Evolutionary conservation across 75 land plant species (phyloP), one percentile per base, ranked within the genome.

Genomic region (Selaginella tamariscina): DNA sequence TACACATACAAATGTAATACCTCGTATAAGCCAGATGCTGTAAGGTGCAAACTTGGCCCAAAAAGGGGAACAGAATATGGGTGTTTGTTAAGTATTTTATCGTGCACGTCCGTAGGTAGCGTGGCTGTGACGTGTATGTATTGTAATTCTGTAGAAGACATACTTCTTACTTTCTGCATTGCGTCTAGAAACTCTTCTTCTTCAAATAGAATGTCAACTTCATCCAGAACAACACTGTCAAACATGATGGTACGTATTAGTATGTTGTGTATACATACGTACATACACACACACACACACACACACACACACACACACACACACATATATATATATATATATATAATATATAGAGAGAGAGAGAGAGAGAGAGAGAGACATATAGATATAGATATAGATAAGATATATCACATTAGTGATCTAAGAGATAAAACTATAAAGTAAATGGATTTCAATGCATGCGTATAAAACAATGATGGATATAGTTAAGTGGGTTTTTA

Each of bases 51-150:
- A 18, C 91, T 83, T 56, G 99, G 99, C 39, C 99, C 99, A 82
- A 90, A 77, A 22, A 90, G 31, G 33, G 89, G 86, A 27, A 82
- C 71, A 74, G 79, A 80, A 69, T 87, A 88, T 31, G 99, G 99
- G 69, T 91, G 85, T 31, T 70, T 59, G 70, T 79, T 81, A 31
- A 90, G 77, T 26, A 95, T 68, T 63, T 78, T 87, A 70, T 90
- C 89, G 63, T 91, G 89, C 27, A 90, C 81, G 39, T 85, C 99
- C 33, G 83, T 70, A 32, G 99, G 99, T 32, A 95, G 81, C 33
- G 99, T 95, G 71, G 99, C 99, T 27, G 99, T 95, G 62, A 87
- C 99, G 77, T 91, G 94, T 27, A 95, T 74, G 74, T 90, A 95
- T 65, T 95, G 99, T 33, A 84, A 71, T 21, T 71, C 69, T 21